phyloP scores from a whole-genome alignment of 2,329 filamentous ascomycete species.

The Talaromyces sp. region DNA sequence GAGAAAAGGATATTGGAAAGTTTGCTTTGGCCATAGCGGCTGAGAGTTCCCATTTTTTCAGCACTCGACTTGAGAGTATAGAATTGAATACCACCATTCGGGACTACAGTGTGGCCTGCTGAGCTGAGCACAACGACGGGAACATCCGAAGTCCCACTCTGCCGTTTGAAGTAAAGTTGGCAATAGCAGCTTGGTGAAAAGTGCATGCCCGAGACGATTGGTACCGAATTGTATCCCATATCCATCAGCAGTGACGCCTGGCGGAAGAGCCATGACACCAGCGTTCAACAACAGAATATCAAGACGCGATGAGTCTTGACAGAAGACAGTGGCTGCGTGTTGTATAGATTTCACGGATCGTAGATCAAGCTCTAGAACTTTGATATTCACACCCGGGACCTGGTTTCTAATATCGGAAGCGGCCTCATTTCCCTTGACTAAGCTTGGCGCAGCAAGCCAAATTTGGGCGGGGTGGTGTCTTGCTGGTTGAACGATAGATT shows the following conservation, averaged over 20 bases:
- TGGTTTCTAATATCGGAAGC: constrained; percentile 41
- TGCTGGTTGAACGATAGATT: constrained; percentile 49
- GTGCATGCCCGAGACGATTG: constrained; percentile 49
- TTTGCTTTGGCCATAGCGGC: constrained; percentile 52
- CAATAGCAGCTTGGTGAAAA: constrained; percentile 45
- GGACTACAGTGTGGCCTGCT: not conserved
- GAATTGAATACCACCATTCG: constrained; percentile 34
- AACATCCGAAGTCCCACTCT: constrained; percentile 27
- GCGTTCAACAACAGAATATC: no score
- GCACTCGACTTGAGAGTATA: constrained; percentile 32
- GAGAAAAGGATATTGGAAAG: constrained; percentile 51
- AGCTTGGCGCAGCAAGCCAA: constrained; percentile 54
- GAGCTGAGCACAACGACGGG: constrained; percentile 33
- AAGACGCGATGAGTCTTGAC: no score
- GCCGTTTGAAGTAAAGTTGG: constrained; percentile 40
- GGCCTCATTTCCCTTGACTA: constrained; percentile 42
- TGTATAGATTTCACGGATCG: constrained; percentile 44
- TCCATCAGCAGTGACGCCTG: no score
- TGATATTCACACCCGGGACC: not conserved
- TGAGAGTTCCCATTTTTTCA: constrained; percentile 36
- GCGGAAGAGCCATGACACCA: no score
- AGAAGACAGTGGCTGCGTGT: no score
- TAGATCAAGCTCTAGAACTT: constrained; percentile 46
- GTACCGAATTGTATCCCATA: constrained; percentile 41
- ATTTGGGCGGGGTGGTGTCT: constrained; percentile 53